Evolutionary conservation across 176 grass and related monocot species (phyloP), one percentile per base, ranked within the genome.

Genomic region (Puccinellia tenuiflora): DNA sequence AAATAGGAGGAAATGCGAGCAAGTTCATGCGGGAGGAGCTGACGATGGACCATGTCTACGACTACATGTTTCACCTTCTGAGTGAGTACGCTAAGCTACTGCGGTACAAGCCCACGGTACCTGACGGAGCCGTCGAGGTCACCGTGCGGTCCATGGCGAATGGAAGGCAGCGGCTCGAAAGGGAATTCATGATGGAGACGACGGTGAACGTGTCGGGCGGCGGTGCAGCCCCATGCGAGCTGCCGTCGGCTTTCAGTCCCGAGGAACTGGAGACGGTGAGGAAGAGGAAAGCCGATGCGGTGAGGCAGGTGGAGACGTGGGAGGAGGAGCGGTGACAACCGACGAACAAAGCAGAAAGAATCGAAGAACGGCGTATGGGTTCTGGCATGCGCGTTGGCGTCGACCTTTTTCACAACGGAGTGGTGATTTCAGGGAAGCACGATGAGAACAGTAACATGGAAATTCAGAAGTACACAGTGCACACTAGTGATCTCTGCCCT

Each of bases 31-130:
- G 46, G 17, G 88, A 88, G 50, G 87, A 86, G 28, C 75, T 94
- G 51, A 63, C 45, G 29, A 94, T 91, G 76, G 92, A 86, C 31
- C 62, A 22, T 11, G 86, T 94, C 22, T 88, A 94, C 15, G 88
- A 94, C 70, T 94, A 84, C 83, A 94, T 89, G 88, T n/a, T 89
- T 43, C 92, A 86, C 69, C 80, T 94, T 1, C 54, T 91, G 1
- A 86, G 37, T 0, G 88, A 94, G 69, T 88, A 91, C 39, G 79
- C 83, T 0, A 64, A 73, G 76, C 83, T 82, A 28, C 80, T 94
- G 15, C 38, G 65, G 37, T 94, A 88, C 86, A 64, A n/a, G 61
- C 88, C 86, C 30, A 80, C 47, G 17, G 40, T 84, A 24, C 83
- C 83, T 2, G 61, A 9, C 28, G 39, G 61, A 0, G 83, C 92